Evolutionary conservation across 352 stramenopile species (phyloP).

Genomic region (Phytophthora boehmeriae): DNA sequence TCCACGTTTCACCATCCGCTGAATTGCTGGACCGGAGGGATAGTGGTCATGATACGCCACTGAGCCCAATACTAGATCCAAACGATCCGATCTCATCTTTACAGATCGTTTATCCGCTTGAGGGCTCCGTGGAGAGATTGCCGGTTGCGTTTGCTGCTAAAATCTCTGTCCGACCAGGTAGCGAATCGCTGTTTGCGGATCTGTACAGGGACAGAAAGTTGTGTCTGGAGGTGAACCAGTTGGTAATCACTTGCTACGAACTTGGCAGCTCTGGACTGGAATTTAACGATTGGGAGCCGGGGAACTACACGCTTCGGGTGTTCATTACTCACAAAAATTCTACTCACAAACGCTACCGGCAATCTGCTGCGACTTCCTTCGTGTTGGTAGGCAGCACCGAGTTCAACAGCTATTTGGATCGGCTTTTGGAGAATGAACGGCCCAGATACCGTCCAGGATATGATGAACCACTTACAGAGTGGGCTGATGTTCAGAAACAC

Average conservation of each 20-base stretch:
- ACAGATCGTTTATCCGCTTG: not conserved
- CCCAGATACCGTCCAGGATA: conserved; percentile 3
- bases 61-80: not conserved
- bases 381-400: not conserved
- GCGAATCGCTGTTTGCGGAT: not conserved
- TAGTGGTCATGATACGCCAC: not conserved
- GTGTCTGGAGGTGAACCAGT: conserved; percentile 12
- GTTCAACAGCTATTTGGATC: not conserved
- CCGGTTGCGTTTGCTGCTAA: not conserved
- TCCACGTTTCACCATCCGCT: not conserved
- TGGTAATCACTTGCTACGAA: not conserved
- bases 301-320: conserved; percentile 4
- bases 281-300: not conserved
- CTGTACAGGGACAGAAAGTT: conserved; percentile 2
- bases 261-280: not conserved
- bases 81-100: not conserved
- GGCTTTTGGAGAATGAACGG: not conserved
- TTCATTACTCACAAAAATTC: conserved; percentile 13
- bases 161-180: not conserved
- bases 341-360: not conserved
- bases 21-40: too few relatives aligned
- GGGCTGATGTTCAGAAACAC: not conserved
- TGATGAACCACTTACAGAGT: not conserved
- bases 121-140: not conserved
- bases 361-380: not conserved